A percentile compares a stretch with the other conserved stretches of the same genome.
These are phyloP conservation scores for Apophysomyces sp. DNA, from an alignment of 371 early-diverging fungal species.

Conservation along the genomic window DNA sequence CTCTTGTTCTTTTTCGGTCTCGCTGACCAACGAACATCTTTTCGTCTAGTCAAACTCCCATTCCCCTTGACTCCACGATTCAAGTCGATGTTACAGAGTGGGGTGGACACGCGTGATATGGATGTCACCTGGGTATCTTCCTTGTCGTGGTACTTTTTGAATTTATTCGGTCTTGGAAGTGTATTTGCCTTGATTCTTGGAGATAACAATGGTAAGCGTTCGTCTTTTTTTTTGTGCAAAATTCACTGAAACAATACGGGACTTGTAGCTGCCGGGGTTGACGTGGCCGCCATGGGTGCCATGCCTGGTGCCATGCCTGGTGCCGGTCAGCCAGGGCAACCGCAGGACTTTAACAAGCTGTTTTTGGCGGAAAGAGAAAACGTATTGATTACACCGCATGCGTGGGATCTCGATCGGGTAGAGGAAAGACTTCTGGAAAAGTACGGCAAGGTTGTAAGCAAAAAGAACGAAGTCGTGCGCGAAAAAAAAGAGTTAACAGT, in stretches of 20 bases:
- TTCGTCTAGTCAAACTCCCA: constrained; percentile 80
- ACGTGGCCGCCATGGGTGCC: constrained; percentile 90
- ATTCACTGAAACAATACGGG: neutral
- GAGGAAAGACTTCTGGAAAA: constrained; percentile 80
- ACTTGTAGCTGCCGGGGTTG: constrained; percentile 77
- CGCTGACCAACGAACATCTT: neutral
- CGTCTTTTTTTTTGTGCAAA: neutral
- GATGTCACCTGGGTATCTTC: constrained; percentile 97
- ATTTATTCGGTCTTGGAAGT: constrained; percentile 92
- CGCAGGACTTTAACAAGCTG: constrained; percentile 82
- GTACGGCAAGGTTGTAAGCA: constrained; percentile 59
- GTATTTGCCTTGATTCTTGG: constrained; percentile 92
- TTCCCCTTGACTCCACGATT: constrained; percentile 96
- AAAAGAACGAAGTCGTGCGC: neutral
- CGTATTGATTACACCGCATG: constrained; percentile 78
- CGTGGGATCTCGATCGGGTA: constrained; percentile 81
- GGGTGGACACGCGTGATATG: constrained; percentile 95
- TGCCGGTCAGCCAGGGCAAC: constrained; percentile 68
- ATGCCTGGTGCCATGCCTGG: constrained; percentile 42
- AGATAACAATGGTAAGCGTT: constrained; percentile 74
- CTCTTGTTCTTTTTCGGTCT: neutral
- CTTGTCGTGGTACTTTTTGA: constrained; percentile 97
- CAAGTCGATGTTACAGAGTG: constrained; percentile 96
- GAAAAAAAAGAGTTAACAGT: constrained; percentile 19
- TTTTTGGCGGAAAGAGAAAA: constrained; percentile 90